Base-by-base conservation (phyloP, 768 basidiomycete species). In the Termitomyces sp. region DNA sequence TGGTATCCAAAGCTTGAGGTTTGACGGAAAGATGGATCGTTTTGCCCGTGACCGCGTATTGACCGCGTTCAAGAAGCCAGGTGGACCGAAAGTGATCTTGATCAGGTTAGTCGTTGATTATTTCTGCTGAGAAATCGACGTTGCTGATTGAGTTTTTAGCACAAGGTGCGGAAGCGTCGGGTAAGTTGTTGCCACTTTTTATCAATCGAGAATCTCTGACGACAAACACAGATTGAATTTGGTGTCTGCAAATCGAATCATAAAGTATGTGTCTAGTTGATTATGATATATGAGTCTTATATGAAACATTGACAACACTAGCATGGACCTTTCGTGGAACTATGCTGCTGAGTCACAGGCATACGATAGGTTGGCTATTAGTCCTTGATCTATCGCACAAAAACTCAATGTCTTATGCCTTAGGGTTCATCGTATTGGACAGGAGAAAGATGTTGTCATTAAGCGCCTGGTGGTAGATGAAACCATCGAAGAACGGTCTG, bases 281-380 rank as follows among this genome's bases (percentile, higher is more conserved):
- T 21, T 48, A 19, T 35, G 14, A 41, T 19, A 26, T 21, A 21
- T 14, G 32, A 24, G 11, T 6, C 34, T 44, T 8, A 2, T 21
- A 9, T 45, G 24, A 17, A 26, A 40, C 44, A 8, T 32, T 19
- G 32, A 48, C 22, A 22, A 41, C 2, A n/a, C n/a, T n/a, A 87
- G 84, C 65, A 77, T 89, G 75, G 87, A 88, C 64, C 70, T 88
- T 17, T 83, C 83, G 26, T 88, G 87, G 87, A 87, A 86, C 62
- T 85, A 79, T 59, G 87, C 87, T 0, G 71, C 83, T 0, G 87
- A 88, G 62, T 81, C 82, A 0, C 87, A 89, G 60, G 87, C 87
- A 5, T 79, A 78, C 51, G 77, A 78, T 63, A 60, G 74, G 68
- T 64, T 68, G 65, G 69, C 46, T 34, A 49, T 37, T 12, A 22